Conservation (phyloP, 495 filamentous ascomycete genomes). For the Xylaria scruposa region DNA sequence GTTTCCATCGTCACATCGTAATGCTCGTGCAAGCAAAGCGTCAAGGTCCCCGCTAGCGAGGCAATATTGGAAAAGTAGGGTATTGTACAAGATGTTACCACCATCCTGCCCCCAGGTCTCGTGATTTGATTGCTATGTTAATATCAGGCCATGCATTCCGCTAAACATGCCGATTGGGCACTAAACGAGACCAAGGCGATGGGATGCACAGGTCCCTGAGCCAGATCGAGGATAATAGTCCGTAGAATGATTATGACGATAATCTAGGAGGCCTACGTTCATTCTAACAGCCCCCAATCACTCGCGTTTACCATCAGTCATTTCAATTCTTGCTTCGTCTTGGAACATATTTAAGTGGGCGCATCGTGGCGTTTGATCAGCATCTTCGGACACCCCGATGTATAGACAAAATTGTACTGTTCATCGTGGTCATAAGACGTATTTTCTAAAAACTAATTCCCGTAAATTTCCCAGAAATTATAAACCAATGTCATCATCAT, state of each 20-base stretch:
- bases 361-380: constrained; percentile 15
- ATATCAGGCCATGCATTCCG: not conserved
- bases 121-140: not conserved
- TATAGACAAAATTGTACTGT: not conserved
- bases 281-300: not conserved
- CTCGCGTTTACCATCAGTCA: not conserved
- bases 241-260: not conserved
- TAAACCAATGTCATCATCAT: not conserved
- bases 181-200: constrained; percentile 1
- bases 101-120: not conserved
- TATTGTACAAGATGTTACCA: not conserved
- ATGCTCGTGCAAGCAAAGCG: not conserved
- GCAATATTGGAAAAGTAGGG: not conserved
- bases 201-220: not conserved
- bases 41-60: not conserved
- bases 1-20: not conserved
- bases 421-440: not conserved
- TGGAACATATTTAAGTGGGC: not conserved
- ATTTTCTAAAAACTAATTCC: not conserved
- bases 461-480: not conserved
- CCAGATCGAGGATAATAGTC: not conserved
- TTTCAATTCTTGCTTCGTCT: not conserved
- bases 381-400: not conserved
- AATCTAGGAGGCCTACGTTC: not conserved
- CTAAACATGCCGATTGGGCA: constrained; percentile 13